phyloP scores from a whole-genome alignment of 176 grass and related monocot genomes.

The Microstegium vimineum region DNA sequence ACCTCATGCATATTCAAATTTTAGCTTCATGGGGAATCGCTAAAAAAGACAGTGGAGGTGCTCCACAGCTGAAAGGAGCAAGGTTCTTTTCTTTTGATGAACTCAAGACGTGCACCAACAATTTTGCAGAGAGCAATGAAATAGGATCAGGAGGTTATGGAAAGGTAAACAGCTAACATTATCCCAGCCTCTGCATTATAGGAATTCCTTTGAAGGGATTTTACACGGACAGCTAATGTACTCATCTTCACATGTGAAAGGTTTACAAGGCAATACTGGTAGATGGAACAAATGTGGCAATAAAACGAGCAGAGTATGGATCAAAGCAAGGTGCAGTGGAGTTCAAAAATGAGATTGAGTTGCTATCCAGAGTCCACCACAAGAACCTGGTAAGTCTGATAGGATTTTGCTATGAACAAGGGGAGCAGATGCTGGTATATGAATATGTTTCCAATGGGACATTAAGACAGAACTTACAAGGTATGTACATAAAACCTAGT shows the following conservation, averaged over 20 bases:
- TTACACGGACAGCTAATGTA: slow-evolving; percentile 5
- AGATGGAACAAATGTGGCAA: slow-evolving; percentile 54
- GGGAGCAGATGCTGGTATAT: slow-evolving; percentile 89
- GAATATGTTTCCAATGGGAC: slow-evolving; percentile 79
- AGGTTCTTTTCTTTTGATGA: slow-evolving; percentile 82
- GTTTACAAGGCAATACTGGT: slow-evolving; percentile 76
- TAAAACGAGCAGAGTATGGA: slow-evolving; percentile 76
- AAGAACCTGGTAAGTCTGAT: slow-evolving; percentile 76
- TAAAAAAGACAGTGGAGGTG: slow-evolving; percentile 56
- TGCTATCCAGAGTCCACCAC: slow-evolving; percentile 90
- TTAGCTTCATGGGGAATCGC: slow-evolving; percentile 68
- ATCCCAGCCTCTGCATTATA: neutral
- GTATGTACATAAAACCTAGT: slow-evolving; percentile 32
- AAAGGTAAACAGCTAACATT: slow-evolving; percentile 54
- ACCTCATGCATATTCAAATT: slow-evolving; percentile 18
- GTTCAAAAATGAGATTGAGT: slow-evolving; percentile 95
- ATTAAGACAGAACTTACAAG: slow-evolving; percentile 63
- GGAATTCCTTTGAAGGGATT: neutral
- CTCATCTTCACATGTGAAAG: slow-evolving; percentile 33
- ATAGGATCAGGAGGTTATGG: slow-evolving; percentile 81
- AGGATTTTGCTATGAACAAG: slow-evolving; percentile 87
- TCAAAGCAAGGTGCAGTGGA: slow-evolving; percentile 82
- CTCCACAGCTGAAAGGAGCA: slow-evolving; percentile 75
- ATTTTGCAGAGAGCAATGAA: slow-evolving; percentile 68
- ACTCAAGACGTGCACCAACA: slow-evolving; percentile 63